Conservation (phyloP, 139 green algal species). For the Axilococcus clingmanii region DNA sequence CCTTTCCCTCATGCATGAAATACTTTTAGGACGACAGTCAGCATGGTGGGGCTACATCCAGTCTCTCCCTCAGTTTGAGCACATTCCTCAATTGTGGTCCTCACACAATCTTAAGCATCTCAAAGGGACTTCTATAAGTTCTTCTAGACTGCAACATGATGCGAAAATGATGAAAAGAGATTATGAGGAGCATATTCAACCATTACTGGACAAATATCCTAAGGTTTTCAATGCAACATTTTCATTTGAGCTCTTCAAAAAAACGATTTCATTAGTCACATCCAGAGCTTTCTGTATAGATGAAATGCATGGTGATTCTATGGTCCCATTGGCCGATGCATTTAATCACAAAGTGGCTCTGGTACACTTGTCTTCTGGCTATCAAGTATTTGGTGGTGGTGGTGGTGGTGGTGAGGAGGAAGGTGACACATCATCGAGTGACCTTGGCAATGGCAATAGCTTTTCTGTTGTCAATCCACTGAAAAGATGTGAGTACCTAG, state of each 20-base stretch:
- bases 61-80: slow-evolving; percentile 38
- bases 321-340: slow-evolving; percentile 77
- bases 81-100: slow-evolving; percentile 66
- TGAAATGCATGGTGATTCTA: slow-evolving; percentile 55
- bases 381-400: slow-evolving; percentile 13
- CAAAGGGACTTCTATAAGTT: slow-evolving; percentile 44
- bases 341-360: slow-evolving; percentile 83
- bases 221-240: slow-evolving; percentile 7
- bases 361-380: slow-evolving; percentile 26
- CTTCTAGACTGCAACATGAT: background rate
- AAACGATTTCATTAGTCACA: slow-evolving; percentile 54
- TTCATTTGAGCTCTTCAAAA: slow-evolving; percentile 34
- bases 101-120: slow-evolving; percentile 35
- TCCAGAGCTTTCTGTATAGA: slow-evolving; percentile 74
- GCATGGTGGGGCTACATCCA: slow-evolving; percentile 60
- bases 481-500: background rate
- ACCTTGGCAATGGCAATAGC: slow-evolving; percentile 1
- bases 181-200: slow-evolving; percentile 35
- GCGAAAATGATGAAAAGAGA: slow-evolving; percentile 31
- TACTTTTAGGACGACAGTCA: slow-evolving; percentile 12
- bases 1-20: slow-evolving; percentile 62
- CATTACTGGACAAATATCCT: slow-evolving; percentile 30
- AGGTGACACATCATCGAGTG: slow-evolving; percentile 9
- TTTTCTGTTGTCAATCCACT: slow-evolving; percentile 1
- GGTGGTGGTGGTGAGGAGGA: background rate